Percentiles rank a stretch among this genome's conserved stretches.
Conservation (phyloP, 2,329 filamentous ascomycete genomes). For the Xylaria sp. region DNA sequence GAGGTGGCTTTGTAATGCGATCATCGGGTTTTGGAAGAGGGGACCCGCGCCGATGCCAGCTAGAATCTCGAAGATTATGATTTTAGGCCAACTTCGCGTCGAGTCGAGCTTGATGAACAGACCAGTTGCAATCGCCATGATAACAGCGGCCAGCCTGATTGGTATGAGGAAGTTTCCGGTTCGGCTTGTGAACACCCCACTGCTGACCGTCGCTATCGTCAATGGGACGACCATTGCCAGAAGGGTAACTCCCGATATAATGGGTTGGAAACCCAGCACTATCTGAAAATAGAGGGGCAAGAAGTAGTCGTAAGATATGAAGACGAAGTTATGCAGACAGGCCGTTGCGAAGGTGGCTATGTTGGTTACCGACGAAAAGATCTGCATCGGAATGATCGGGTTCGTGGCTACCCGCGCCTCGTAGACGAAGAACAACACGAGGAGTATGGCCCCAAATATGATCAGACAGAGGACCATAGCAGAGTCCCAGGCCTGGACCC, state of each 20-base stretch:
- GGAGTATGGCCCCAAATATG: conserved; percentile 50
- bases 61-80: conserved; percentile 45
- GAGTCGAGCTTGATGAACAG: conserved; percentile 50
- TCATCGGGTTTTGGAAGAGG: conserved; percentile 57
- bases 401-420: conserved; percentile 58
- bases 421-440: conserved; percentile 50
- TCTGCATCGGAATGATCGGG: conserved; percentile 58
- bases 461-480: conserved; percentile 55
- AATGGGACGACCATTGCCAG: conserved; percentile 50
- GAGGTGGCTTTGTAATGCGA: conserved; percentile 56
- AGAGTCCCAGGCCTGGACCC: conserved; percentile 54
- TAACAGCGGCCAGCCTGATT: conserved; percentile 46
- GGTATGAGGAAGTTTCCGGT: conserved; percentile 52
- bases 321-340: conserved; percentile 46
- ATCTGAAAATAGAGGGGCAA: conserved; percentile 65
- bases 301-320: conserved; percentile 61
- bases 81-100: conserved; percentile 39
- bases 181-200: conserved; percentile 33
- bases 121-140: conserved; percentile 54
- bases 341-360: conserved; percentile 47
- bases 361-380: conserved; percentile 55
- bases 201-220: conserved; percentile 36
- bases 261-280: conserved; percentile 53
- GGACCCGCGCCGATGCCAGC: conserved; percentile 54
- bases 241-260: conserved; percentile 53